Evolutionary conservation across 805 yeast species (phyloP), one percentile per base, ranked within the genome.

Genomic region (Saturnispora bothae): DNA sequence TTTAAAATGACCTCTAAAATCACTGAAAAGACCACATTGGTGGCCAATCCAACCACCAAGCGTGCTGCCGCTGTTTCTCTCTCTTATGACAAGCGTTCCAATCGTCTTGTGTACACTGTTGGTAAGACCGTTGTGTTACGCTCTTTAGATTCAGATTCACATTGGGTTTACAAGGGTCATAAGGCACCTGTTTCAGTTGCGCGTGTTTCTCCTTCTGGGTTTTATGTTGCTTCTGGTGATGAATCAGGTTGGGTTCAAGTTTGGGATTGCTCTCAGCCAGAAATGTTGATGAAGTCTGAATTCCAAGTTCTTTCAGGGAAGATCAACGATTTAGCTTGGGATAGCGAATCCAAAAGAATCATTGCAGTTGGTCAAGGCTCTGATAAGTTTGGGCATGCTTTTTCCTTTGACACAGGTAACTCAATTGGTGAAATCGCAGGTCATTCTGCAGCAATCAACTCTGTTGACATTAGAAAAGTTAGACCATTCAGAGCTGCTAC

Each of bases 391-490:
- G 98, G 97, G 5, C 95, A 82, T 48, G 86, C 94, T 46, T 84
- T 89, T 57, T 76, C 95, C 6, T 82, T 81, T 72, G 99, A 92
- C 54, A 73, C 95, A 1, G 98, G 98, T 43, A 92, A 92, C 60
- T 76, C 96, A n/a, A 77, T 92, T 31, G 99, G 98, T 39, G 97
- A 92, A 54, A 79, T 89, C 50, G 77, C 86, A 34, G 98, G 98
- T 18, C 98, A 92, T 56, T 71, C 89, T 14, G 78, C 84, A 19
- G 74, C 72, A 33, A 75, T 89, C 53, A 85, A 83, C 52, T 84
- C 92, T 0, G 95, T 86, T 16, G 75, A 81, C 41, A 79, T 89
- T 47, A 79, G 81, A 52, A 85, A 88, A 16, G 73, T 71, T 45
- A 74, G 98, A 59, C 98, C 98, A 8, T 84, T 82, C 64, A 68